These are phyloP conservation scores for Termitomyces sp. DNA, from an alignment of 768 basidiomycete species.

Conservation along the genomic window DNA sequence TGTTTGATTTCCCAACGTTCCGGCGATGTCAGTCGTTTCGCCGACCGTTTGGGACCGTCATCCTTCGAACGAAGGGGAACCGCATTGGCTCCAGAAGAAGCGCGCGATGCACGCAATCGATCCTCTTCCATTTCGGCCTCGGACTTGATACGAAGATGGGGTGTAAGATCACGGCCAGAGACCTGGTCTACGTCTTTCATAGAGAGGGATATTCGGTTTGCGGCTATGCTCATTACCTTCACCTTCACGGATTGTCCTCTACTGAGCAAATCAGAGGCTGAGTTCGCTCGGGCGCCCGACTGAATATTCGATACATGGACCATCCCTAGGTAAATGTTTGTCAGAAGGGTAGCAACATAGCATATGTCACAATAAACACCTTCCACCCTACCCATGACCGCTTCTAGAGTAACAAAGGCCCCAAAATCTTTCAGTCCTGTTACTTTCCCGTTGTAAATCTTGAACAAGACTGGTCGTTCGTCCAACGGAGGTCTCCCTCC, in stretches of 20 bases:
- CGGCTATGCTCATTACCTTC: slow-evolving; percentile 93
- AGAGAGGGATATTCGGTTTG: slow-evolving; percentile 77
- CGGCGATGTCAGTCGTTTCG: slow-evolving; percentile 90
- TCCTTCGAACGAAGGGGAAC: slow-evolving; percentile 65
- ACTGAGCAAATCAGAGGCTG: slow-evolving; percentile 82
- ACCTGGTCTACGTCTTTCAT: slow-evolving; percentile 98
- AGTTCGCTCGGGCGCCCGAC: slow-evolving; percentile 77
- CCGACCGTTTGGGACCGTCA: slow-evolving; percentile 63
- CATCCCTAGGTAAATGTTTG: slow-evolving; percentile 60
- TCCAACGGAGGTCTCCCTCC: slow-evolving; percentile 49
- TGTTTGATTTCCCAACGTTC: slow-evolving; percentile 99
- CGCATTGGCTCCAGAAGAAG: slow-evolving; percentile 83
- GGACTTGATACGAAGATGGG: slow-evolving; percentile 91
- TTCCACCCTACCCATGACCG: slow-evolving; percentile 81
- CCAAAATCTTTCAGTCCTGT: slow-evolving; percentile 92
- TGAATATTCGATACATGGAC: slow-evolving; percentile 96
- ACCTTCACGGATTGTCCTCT: slow-evolving; percentile 88
- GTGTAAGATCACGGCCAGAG: slow-evolving; percentile 88
- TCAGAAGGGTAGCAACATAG: slow-evolving; percentile 10
- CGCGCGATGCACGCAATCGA: slow-evolving; percentile 53
- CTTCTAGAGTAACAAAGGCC: slow-evolving; percentile 89
- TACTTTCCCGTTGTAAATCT: slow-evolving; percentile 90
- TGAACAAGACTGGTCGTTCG: slow-evolving; percentile 85
- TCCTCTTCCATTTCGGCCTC: slow-evolving; percentile 93
- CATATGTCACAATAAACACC: slow-evolving; percentile 47